Percentiles rank a stretch among this genome's conserved stretches.
Conservation (phyloP, 345 rosid genomes). For the Salix exigua region DNA sequence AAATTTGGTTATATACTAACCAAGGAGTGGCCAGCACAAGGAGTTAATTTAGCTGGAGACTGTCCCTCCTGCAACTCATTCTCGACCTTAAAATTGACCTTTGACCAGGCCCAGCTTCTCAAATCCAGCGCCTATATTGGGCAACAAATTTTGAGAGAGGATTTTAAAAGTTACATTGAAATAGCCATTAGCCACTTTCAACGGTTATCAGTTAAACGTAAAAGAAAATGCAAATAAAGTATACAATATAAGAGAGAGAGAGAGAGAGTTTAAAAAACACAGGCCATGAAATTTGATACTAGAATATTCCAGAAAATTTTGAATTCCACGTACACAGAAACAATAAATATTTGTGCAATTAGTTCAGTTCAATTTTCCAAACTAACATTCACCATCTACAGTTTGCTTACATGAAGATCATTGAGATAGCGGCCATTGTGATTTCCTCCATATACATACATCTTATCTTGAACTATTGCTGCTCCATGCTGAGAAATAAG, state of each 20-base stretch:
- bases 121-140: slow-evolving; percentile 79
- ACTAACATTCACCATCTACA: background rate
- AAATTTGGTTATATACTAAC: slow-evolving; percentile 43
- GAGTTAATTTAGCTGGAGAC: slow-evolving; percentile 43
- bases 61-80: slow-evolving; percentile 51
- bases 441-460: slow-evolving; percentile 95
- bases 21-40: slow-evolving; percentile 99
- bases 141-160: slow-evolving; percentile 22
- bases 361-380: background rate
- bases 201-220: background rate
- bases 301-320: background rate
- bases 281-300: background rate
- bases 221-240: background rate
- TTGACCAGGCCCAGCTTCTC: slow-evolving; percentile 96
- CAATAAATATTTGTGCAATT: background rate
- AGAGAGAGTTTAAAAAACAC: background rate
- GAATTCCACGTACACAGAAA: background rate
- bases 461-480: slow-evolving; percentile 80
- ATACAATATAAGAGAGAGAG: background rate
- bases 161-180: background rate
- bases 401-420: slow-evolving; percentile 81
- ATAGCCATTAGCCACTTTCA: background rate
- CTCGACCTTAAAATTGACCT: slow-evolving; percentile 63
- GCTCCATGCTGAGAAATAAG: slow-evolving; percentile 77
- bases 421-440: slow-evolving; percentile 96